phyloP scores from a whole-genome alignment of 2,329 filamentous ascomycete genomes.

The Aspergillus bombycis region DNA sequence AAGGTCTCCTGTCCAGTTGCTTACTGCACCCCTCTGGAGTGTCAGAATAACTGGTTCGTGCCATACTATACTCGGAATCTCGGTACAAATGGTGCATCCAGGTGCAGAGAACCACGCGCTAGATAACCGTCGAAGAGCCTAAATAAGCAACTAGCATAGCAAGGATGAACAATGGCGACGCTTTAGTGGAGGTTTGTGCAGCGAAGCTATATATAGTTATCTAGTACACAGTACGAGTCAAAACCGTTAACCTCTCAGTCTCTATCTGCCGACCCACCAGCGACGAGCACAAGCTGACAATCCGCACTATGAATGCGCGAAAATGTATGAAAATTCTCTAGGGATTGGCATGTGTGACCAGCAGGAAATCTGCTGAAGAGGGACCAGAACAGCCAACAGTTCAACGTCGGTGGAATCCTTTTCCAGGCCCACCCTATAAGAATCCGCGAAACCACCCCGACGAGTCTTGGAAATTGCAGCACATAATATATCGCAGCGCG shows the following conservation, averaged over 20 bases:
- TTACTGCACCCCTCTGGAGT: background rate
- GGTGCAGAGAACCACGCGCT: background rate
- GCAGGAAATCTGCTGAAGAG: background rate
- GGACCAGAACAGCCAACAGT: background rate
- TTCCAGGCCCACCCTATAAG: slow-evolving; percentile 1
- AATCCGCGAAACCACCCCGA: background rate
- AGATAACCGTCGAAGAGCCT: background rate
- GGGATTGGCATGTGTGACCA: background rate
- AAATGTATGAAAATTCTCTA: background rate
- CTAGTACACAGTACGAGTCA: background rate
- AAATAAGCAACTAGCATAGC: background rate
- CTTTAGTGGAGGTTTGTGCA: background rate
- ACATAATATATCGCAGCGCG: background rate
- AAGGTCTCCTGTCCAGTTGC: background rate
- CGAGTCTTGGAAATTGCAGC: background rate
- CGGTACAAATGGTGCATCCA: background rate
- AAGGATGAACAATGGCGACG: background rate
- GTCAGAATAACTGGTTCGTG: background rate
- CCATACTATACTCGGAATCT: background rate
- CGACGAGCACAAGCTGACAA: background rate
- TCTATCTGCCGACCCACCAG: background rate
- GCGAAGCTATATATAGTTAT: background rate
- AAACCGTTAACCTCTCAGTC: background rate
- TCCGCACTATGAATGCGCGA: background rate
- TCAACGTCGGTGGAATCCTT: background rate